These are phyloP conservation scores for Gracilariopsis chorda DNA, from an alignment of 23 red algal genomes.

Conservation along the genomic window DNA sequence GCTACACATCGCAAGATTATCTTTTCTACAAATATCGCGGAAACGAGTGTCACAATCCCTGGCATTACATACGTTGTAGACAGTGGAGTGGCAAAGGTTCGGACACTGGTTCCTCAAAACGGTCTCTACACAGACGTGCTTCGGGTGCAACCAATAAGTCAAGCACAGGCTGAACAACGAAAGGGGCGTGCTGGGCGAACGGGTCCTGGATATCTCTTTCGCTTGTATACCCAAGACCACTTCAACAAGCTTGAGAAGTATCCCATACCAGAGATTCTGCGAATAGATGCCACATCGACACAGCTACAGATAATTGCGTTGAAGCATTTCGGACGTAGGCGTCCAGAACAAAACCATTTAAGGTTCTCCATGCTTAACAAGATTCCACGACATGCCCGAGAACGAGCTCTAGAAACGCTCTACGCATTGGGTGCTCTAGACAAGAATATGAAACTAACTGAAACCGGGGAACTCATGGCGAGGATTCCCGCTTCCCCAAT, in stretches of 20 bases:
- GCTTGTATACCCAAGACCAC: conserved; percentile 81
- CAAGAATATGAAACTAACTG: conserved; percentile 48
- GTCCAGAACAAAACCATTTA: neutral
- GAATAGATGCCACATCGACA: conserved; percentile 60
- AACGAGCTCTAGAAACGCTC: conserved; percentile 75
- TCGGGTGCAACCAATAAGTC: conserved; percentile 59
- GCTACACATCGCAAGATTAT: conserved; percentile 77
- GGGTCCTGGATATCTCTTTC: conserved; percentile 61
- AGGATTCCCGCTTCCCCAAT: conserved; percentile 77
- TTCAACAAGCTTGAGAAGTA: conserved; percentile 58
- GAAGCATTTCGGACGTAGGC: neutral
- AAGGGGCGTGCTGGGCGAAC: conserved; percentile 88
- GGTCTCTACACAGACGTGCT: conserved; percentile 68
- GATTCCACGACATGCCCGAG: conserved; percentile 16
- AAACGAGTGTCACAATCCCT: conserved; percentile 95
- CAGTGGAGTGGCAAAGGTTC: conserved; percentile 78
- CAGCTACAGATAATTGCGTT: conserved; percentile 66
- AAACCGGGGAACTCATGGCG: conserved; percentile 68
- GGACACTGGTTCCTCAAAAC: conserved; percentile 31
- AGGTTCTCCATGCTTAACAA: conserved; percentile 52
- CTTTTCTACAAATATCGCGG: conserved; percentile 96
- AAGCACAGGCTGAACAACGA: conserved; percentile 88
- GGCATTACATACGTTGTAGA: conserved; percentile 91
- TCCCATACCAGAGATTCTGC: conserved; percentile 78
- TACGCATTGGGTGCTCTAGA: conserved; percentile 79